A percentile compares a stretch with the other conserved stretches of the same genome.
phyloP scores from a whole-genome alignment of 2,329 filamentous ascomycete species.

The Scleromitrula shiraiana region DNA sequence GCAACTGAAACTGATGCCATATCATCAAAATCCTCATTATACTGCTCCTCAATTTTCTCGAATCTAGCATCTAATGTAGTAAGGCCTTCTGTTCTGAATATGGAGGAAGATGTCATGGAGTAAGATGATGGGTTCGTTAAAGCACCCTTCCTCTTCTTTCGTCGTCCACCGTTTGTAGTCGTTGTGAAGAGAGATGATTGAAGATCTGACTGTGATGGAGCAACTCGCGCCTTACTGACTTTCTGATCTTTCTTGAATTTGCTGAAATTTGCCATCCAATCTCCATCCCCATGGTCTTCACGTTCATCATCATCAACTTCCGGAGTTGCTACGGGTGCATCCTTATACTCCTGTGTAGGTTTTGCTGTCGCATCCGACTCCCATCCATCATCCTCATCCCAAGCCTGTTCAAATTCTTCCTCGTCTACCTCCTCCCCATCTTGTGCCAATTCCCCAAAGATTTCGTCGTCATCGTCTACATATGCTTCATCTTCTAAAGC shows the following conservation, averaged over 20 bases:
- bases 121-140: conserved; percentile 80
- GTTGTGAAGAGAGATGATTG: conserved; percentile 67
- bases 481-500: conserved; percentile 93
- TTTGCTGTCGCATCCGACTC: conserved; percentile 90
- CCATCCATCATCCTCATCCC: conserved; percentile 64
- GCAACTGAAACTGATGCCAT: conserved; percentile 54
- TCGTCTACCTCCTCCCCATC: conserved; percentile 68
- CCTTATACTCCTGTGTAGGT: conserved; percentile 50
- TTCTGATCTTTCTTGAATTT: conserved; percentile 84
- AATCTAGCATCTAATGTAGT: conserved; percentile 82
- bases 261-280: conserved; percentile 88
- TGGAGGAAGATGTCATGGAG: conserved; percentile 84
- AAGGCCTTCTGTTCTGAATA: conserved; percentile 81
- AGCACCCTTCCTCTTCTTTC: conserved; percentile 93
- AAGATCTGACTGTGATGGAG: conserved; percentile 50
- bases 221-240: conserved; percentile 32
- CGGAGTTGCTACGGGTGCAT: conserved; percentile 31
- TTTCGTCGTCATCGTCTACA: conserved; percentile 73
- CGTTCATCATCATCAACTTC: conserved; percentile 43
- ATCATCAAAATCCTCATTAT: conserved; percentile 54
- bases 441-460: conserved; percentile 68
- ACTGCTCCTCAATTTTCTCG: conserved; percentile 81
- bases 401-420: conserved; percentile 67
- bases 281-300: conserved; percentile 59
- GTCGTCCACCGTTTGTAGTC: conserved; percentile 69